Evolutionary conservation across 139 green algal genomes (phyloP), one percentile per base, ranked within the genome.

Genomic region (Chara braunii): DNA sequence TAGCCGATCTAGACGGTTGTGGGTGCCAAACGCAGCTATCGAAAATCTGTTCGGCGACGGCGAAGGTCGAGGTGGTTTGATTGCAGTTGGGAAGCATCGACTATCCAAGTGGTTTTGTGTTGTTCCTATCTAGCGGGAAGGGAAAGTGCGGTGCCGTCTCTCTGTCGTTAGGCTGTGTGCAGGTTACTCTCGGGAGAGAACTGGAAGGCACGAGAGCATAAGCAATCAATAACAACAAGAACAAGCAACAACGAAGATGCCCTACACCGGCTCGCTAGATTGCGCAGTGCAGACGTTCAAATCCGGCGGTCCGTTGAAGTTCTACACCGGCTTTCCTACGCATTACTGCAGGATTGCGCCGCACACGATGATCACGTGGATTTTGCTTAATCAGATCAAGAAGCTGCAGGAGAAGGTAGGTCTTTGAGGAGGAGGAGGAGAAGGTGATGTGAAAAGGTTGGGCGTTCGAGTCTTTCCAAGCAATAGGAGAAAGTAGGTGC

Each of bases 291-390:
- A 92, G 76, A 88, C 81, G 33, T 59, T 92, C 3, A 72, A 42
- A 32, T 54, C 84, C 11, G 80, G 84, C 61, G 92, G 92, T 1
- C 85, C 84, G 18, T 76, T 97, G 29, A 88, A 84, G 52, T 96
- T 98, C 79, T 98, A 98, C 85, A 95, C 87, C 26, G 92, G 91
- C 52, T 95, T 95, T 82, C 87, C 89, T 34, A 95, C 87, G 3
- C 95, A 93, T 80, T 86, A 85, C 62, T 44, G 93, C 6, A 80
- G 90, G 36, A 97, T 97, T 64, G 88, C 82, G 1, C 91, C 91
- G 5, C 60, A 72, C 60, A 54, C 54, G 14, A 68, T 67, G 60
- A 24, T 96, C 64, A 96, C 90, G 1, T 84, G 95, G 1, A 43
- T 93, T 11, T 88, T 95, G 73, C 34, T 91, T 31, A 78, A 89